Conservation (phyloP, 495 filamentous ascomycete genomes). For the Lasiosphaeriaceae sp. region DNA sequence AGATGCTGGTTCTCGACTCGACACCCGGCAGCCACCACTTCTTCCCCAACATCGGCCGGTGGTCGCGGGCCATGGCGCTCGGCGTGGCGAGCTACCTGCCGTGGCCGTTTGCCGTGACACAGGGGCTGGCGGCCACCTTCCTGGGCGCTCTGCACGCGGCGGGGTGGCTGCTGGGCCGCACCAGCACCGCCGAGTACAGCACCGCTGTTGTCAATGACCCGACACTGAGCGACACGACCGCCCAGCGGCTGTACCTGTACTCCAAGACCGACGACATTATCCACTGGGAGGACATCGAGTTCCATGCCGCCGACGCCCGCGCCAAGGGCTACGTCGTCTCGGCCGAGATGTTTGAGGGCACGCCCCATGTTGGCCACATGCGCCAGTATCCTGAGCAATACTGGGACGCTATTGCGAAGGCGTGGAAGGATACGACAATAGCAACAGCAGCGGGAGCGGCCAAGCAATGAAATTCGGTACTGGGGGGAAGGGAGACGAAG, state of each 20-base stretch:
- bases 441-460: background rate
- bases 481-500: background rate
- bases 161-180: conserved; percentile 29
- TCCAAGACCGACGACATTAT: conserved; percentile 55
- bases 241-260: conserved; percentile 47
- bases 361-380: conserved; percentile 55
- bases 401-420: conserved; percentile 43
- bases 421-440: conserved; percentile 35
- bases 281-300: conserved; percentile 49
- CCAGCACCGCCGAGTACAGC: conserved; percentile 34
- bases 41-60: conserved; percentile 42
- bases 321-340: conserved; percentile 39
- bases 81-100: conserved; percentile 39
- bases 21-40: conserved; percentile 50
- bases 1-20: conserved; percentile 47
- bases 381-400: conserved; percentile 48
- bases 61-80: conserved; percentile 51
- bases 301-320: conserved; percentile 42
- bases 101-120: conserved; percentile 41
- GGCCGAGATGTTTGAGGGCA: conserved; percentile 48
- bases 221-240: conserved; percentile 19
- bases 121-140: conserved; percentile 38
- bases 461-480: background rate
- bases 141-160: conserved; percentile 26
- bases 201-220: conserved; percentile 33